Conservation (phyloP, 257 asterid species). For the Solanum arcanum region DNA sequence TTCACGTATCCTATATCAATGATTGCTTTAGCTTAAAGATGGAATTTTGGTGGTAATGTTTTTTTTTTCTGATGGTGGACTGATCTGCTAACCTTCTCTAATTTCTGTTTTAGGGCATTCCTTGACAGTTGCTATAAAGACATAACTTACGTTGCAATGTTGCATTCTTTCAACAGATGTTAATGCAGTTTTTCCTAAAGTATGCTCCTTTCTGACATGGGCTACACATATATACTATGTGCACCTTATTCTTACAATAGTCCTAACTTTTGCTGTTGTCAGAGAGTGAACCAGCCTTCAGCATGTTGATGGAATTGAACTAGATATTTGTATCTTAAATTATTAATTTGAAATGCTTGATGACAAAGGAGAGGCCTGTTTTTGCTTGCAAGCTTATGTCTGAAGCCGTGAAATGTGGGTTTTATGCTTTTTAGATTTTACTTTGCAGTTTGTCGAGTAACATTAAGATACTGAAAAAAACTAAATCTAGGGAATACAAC, state of each 20-base stretch:
- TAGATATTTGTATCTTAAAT: background rate
- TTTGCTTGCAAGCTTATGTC: background rate
- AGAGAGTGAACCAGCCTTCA: background rate
- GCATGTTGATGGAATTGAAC: background rate
- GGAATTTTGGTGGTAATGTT: background rate
- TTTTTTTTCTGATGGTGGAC: background rate
- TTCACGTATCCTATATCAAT: background rate
- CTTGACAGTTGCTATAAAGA: conserved; percentile 4
- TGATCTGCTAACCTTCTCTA: conserved; percentile 1
- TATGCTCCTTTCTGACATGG: conserved; percentile 1
- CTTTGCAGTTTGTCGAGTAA: background rate
- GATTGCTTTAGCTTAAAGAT: background rate
- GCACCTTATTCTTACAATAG: background rate
- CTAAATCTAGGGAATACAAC: background rate
- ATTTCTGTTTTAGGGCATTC: conserved; percentile 1
- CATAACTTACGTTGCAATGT: background rate
- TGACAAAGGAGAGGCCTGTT: background rate
- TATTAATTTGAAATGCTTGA: background rate
- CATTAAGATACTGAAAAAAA: background rate
- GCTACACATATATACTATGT: background rate
- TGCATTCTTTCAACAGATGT: conserved; percentile 5
- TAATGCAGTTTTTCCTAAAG: background rate
- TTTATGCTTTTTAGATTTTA: background rate
- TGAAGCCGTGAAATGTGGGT: background rate
- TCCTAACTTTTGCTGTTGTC: background rate